Conservation (phyloP, 176 grass and related monocot genomes). For the Calamus simplicifolius region DNA sequence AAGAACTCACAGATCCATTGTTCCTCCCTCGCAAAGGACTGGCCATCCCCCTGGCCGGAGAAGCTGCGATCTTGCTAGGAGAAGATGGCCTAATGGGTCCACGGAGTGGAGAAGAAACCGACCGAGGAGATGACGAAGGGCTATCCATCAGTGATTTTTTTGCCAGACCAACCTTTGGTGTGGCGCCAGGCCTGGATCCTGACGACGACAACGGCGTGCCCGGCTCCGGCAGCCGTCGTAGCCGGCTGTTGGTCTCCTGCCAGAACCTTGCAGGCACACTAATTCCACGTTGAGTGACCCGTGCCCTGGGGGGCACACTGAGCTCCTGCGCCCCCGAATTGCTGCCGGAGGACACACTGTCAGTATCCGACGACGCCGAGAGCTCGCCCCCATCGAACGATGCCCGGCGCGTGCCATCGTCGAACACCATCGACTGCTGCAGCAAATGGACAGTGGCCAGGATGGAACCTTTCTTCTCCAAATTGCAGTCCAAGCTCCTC, state of each 20-base stretch:
- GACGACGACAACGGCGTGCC: constrained; percentile 10
- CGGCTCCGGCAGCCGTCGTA: background rate
- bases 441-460: too few species aligned
- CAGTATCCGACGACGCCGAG: constrained; percentile 36
- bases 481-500: too few species aligned
- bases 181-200: constrained; percentile 1
- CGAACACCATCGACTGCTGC: background rate
- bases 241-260: constrained; percentile 12
- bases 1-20: constrained; percentile 4
- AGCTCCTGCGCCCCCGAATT: constrained; percentile 27
- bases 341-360: constrained; percentile 37
- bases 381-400: constrained; percentile 18
- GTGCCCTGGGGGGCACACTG: constrained; percentile 10
- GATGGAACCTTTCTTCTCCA: too few species aligned
- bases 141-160: constrained; percentile 7
- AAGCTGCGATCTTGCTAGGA: constrained; percentile 26
- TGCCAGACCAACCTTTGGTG: constrained; percentile 8
- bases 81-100: constrained; percentile 29
- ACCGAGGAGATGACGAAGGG: constrained; percentile 12
- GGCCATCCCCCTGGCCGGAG: constrained; percentile 30
- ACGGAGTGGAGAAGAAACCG: constrained; percentile 10
- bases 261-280: constrained; percentile 27
- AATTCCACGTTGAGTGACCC: constrained; percentile 19
- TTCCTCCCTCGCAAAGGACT: constrained; percentile 30
- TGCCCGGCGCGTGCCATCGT: background rate